A percentile compares a stretch with the other conserved stretches of the same genome.
phyloP scores from a whole-genome alignment of 805 yeast genomes.

The Phaffomyces opuntiae region DNA sequence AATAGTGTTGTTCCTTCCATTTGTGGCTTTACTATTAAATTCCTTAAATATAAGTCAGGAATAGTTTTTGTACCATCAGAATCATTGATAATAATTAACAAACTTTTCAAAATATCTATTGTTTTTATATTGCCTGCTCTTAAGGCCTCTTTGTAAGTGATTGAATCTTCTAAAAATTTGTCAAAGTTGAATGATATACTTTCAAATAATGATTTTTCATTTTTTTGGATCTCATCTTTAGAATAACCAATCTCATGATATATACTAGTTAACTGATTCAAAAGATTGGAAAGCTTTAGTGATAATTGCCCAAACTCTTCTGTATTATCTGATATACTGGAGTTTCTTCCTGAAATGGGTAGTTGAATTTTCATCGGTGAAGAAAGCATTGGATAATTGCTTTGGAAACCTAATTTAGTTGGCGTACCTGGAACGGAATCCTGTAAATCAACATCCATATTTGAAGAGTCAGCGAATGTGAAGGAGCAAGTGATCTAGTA shows the following conservation, averaged over 20 bases:
- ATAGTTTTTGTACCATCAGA: slow-evolving; percentile 32
- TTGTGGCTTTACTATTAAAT: slow-evolving; percentile 22
- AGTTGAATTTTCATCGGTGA: slow-evolving; percentile 20
- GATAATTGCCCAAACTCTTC: slow-evolving; percentile 14
- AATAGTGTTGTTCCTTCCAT: slow-evolving; percentile 26
- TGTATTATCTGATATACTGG: slow-evolving; percentile 4
- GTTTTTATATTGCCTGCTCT: slow-evolving; percentile 23
- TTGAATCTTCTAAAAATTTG: slow-evolving; percentile 32
- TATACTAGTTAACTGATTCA: slow-evolving; percentile 36
- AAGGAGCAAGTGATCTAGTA: no score
- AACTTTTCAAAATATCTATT: slow-evolving; percentile 23
- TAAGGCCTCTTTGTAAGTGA: slow-evolving; percentile 28
- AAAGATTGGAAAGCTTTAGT: slow-evolving; percentile 11
- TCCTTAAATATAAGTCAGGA: slow-evolving; percentile 34
- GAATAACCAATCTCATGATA: slow-evolving; percentile 52
- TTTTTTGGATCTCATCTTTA: slow-evolving; percentile 38
- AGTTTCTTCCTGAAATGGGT: neutral
- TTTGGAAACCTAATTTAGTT: neutral
- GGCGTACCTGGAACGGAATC: neutral
- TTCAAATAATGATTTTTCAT: slow-evolving; percentile 43
- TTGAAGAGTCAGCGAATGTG: no score
- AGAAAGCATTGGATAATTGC: slow-evolving; percentile 13
- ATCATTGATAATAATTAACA: slow-evolving; percentile 29
- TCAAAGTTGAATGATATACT: slow-evolving; percentile 43
- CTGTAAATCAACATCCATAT: neutral